Percentiles rank a stretch among this genome's conserved stretches.
Evolutionary conservation across 768 basidiomycete genomes (phyloP).

Genomic region (Amanita pseudoporphyria): DNA sequence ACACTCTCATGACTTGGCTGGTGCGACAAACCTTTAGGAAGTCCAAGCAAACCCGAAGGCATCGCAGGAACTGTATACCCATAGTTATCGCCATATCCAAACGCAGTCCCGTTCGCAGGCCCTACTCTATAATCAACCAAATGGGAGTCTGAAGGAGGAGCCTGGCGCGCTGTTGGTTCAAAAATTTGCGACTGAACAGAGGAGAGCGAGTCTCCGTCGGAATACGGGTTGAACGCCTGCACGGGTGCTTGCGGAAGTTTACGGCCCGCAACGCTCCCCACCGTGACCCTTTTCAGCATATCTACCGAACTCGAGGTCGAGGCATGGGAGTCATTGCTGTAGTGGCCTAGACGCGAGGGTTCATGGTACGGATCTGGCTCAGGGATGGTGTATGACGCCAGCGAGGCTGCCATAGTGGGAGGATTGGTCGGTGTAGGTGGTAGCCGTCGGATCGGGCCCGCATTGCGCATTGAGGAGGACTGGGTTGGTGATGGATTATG

Average conservation of each 20-base stretch:
- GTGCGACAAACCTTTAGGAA: background rate
- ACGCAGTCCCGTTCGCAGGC: background rate
- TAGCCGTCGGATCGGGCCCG: conserved; percentile 17
- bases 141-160: background rate
- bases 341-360: conserved; percentile 16
- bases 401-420: conserved; percentile 15
- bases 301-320: conserved; percentile 16
- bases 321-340: conserved; percentile 17
- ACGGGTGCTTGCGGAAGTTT: conserved; percentile 15
- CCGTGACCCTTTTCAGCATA: conserved; percentile 12
- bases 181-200: conserved; percentile 2
- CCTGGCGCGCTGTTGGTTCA: background rate
- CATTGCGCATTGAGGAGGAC: conserved; percentile 7
- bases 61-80: background rate
- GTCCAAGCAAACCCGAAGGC: background rate
- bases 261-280: conserved; percentile 10
- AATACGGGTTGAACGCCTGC: conserved; percentile 15
- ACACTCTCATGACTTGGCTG: conserved; percentile 2
- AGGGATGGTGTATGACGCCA: conserved; percentile 26
- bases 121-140: background rate
- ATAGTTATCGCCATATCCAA: background rate
- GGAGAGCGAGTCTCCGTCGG: conserved; percentile 4
- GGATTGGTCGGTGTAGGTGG: conserved; percentile 34
- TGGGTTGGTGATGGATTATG: conserved; percentile 14
- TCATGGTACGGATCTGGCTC: conserved; percentile 33